Evolutionary conservation across 768 basidiomycete species (phyloP), one percentile per base, ranked within the genome.

Genomic region (Mycena polygramma): DNA sequence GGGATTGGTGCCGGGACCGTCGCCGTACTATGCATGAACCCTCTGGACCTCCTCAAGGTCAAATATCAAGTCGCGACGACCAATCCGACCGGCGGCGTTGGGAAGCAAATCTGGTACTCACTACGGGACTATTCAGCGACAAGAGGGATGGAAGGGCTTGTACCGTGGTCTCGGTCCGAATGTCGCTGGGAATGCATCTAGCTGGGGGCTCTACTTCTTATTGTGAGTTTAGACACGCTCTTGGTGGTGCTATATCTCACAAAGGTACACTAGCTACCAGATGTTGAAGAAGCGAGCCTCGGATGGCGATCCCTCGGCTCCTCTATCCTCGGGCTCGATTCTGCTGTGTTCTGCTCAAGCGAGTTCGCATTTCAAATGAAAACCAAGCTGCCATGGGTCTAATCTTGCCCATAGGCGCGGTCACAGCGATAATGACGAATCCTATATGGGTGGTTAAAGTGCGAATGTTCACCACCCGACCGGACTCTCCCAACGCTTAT

Each of bases 401-500:
- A 63, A 70, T 71, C 49, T 61, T 45, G 37, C 17, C 20, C 66
- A 46, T 74, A 99, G 97, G 97, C 83, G 94, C 97, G 15, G 91
- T 90, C 20, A 98, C 97, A 5, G 96, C 98, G 0, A 83, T 99
- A 76, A 87, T 98, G 78, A 99, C 97, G 9, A 99, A 99, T 80
- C 98, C 97, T 0, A 90, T 98, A 74, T 99, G 97, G 97, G 93
- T 99, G 17, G 93, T 99, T 64, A 94, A 97, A 83, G 97, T 98
- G 11, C 90, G 98, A 69, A 96, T 98, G 91, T 99, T 98, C 78
- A 95, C 96, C 1, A 92, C 96, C 1, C 83, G 82, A 13, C 79
- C 87, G 36, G 86, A 88, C 64, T 89, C 91, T 49, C 90, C 93
- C 11, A 83, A 79, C 4, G 90, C 95, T 1, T 98, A 98, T 80